phyloP scores from a whole-genome alignment of 352 stramenopile species.

The Phytophthora foliorum region DNA sequence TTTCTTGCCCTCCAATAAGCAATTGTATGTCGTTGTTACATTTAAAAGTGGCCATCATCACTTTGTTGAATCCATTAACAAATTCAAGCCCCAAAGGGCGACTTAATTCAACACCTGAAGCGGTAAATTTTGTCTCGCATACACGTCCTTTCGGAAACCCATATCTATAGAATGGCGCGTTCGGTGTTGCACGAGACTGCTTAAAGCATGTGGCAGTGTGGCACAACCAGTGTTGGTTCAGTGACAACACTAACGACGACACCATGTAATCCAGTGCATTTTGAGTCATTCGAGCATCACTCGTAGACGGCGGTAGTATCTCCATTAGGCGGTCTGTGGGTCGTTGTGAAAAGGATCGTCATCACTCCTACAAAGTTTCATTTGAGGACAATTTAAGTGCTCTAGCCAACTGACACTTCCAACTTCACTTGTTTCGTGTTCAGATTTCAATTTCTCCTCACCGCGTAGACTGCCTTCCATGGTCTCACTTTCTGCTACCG shows the following conservation, averaged over 20 bases:
- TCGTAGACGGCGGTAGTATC: background rate
- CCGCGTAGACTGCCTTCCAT: too few relatives aligned
- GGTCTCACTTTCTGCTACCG: background rate
- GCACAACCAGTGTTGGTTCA: slow-evolving; percentile 8
- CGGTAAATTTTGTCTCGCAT: too few relatives aligned
- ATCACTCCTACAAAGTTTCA: background rate
- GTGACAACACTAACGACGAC: background rate
- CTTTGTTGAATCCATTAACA: background rate
- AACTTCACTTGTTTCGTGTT: too few relatives aligned
- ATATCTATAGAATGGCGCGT: background rate
- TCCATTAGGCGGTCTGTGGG: background rate
- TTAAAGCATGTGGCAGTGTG: slow-evolving; percentile 1
- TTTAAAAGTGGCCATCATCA: too few relatives aligned
- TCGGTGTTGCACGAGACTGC: background rate
- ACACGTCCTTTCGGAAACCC: background rate
- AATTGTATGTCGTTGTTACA: too few relatives aligned
- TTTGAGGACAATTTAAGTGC: background rate
- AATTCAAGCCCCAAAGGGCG: background rate
- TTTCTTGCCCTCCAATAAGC: too few relatives aligned
- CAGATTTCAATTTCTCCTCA: too few relatives aligned
- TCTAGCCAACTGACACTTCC: background rate
- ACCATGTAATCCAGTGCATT: background rate
- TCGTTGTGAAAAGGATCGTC: background rate
- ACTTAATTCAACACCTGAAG: background rate
- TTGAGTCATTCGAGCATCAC: background rate